Evolutionary conservation across 2,329 filamentous ascomycete genomes (phyloP).

Genomic region (Penicillium sp.): DNA sequence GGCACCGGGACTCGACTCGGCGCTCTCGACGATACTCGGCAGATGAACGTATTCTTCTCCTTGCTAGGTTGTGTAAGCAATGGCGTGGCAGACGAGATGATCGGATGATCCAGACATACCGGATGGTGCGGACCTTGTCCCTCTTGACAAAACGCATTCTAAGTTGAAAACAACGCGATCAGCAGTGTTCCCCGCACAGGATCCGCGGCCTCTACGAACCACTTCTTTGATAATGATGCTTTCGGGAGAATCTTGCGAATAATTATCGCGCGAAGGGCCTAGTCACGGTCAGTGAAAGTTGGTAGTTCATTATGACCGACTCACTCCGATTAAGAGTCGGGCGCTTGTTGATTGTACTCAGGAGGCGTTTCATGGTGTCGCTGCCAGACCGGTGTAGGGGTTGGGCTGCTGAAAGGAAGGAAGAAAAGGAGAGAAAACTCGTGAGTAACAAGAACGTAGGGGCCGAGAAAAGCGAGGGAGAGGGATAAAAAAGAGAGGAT

Average conservation of each 20-base stretch:
- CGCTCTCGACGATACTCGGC: conserved; percentile 89
- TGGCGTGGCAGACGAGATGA: conserved; percentile 3
- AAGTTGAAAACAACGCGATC: conserved; percentile 2
- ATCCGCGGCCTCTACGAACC: conserved; percentile 32
- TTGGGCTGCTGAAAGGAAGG: neutral
- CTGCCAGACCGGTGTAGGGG: neutral
- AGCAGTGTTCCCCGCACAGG: conserved; percentile 6
- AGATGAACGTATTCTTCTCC: conserved; percentile 92
- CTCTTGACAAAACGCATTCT: conserved; percentile 84
- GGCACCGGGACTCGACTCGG: conserved; percentile 87
- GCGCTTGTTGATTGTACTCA: conserved; percentile 38
- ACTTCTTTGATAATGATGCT: conserved; percentile 46
- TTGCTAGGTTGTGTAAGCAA: conserved; percentile 46
- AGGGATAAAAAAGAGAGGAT: conserved; percentile 13
- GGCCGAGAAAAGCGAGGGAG: conserved; percentile 5
- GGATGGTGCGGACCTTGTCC: conserved; percentile 61
- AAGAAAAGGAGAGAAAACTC: neutral
- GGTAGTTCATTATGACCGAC: conserved; percentile 18
- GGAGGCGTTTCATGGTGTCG: conserved; percentile 42
- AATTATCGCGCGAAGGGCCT: conserved; percentile 32
- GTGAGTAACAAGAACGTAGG: neutral
- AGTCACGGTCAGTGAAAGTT: conserved; percentile 15
- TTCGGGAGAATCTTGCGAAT: conserved; percentile 46
- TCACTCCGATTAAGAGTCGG: conserved; percentile 29
- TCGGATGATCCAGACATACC: conserved; percentile 42